phyloP scores from a whole-genome alignment of 805 yeast genomes.

The Wickerhamiella spandovensis region DNA sequence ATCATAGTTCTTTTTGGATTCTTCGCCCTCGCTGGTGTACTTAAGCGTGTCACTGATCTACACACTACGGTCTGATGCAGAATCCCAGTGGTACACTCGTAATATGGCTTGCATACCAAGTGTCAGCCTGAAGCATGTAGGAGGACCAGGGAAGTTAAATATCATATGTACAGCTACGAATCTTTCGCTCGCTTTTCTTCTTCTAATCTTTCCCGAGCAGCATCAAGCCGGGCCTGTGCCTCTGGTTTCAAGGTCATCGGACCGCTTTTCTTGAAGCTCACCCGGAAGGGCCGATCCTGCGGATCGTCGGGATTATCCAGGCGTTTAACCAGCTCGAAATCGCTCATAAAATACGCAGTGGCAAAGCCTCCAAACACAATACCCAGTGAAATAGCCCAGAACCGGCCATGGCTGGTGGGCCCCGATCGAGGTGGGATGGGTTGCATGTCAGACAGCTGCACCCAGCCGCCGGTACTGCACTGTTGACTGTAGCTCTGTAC shows the following conservation, averaged over 20 bases:
- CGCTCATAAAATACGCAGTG: constrained; percentile 18
- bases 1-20: neutral
- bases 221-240: constrained; percentile 12
- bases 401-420: constrained; percentile 20
- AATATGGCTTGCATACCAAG: no score
- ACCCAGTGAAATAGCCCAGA: constrained; percentile 20
- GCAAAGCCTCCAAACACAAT: constrained; percentile 17
- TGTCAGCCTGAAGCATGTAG: no score
- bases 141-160: no score
- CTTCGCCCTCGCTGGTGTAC: no score
- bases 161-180: no score
- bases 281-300: constrained; percentile 18
- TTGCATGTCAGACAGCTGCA: neutral
- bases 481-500: no score
- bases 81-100: no score
- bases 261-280: constrained; percentile 18
- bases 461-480: no score
- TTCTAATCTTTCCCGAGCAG: neutral
- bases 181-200: no score
- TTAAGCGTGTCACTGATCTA: no score
- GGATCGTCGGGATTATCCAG: constrained; percentile 20
- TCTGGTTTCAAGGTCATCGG: constrained; percentile 22
- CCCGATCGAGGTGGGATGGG: constrained; percentile 9
- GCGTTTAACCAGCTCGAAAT: constrained; percentile 21
- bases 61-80: no score